Base-by-base conservation (phyloP, 495 filamentous ascomycete species). In the Staphylotrichum tortipilum region DNA sequence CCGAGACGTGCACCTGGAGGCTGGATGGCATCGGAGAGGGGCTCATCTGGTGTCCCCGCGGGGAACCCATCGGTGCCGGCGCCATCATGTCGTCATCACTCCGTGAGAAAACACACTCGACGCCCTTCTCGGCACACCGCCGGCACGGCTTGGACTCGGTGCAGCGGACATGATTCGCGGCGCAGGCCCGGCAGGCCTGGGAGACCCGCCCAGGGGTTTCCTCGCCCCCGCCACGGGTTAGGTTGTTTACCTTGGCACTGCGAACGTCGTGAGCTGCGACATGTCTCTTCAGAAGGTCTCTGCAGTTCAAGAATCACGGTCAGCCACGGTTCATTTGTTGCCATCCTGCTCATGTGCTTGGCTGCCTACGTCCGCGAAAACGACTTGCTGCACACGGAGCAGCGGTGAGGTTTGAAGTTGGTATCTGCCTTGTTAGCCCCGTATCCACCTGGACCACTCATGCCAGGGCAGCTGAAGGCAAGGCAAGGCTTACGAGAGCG, bases 401-500 rank as follows among this genome's bases (percentile, higher is more conserved):
- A 57, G 17, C 47, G 54, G 24, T 53, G 53, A 10, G 54, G 54
- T 33, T 51, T 44, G 17, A 44, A 45, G 30, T 57, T 44, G 22
- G 41, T 46, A 42, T 57, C 50, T 52, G 14, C n/a, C n/a, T n/a
- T n/a, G n/a, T n/a, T n/a, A n/a, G n/a, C n/a, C n/a, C n/a, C n/a
- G n/a, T n/a, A n/a, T n/a, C n/a, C n/a, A n/a, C n/a, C n/a, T n/a
- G n/a, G n/a, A n/a, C n/a, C n/a, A n/a, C n/a, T n/a, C n/a, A n/a
- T n/a, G 31, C 14, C 9, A 34, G 31, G n/a, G 31, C 10, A n/a
- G 10, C 10, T n/a, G n/a, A n/a, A n/a, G n/a, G n/a, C n/a, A n/a
- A n/a, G n/a, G n/a, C 18, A 2, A 15, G 6, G 21, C 50, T 29
- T 40, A 52, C 50, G 54, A 17, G 54, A 57, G 1, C 54, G 54